Evolutionary conservation across 371 early-diverging fungal species (phyloP).

Genomic region (Syncephalastrum contaminatum): DNA sequence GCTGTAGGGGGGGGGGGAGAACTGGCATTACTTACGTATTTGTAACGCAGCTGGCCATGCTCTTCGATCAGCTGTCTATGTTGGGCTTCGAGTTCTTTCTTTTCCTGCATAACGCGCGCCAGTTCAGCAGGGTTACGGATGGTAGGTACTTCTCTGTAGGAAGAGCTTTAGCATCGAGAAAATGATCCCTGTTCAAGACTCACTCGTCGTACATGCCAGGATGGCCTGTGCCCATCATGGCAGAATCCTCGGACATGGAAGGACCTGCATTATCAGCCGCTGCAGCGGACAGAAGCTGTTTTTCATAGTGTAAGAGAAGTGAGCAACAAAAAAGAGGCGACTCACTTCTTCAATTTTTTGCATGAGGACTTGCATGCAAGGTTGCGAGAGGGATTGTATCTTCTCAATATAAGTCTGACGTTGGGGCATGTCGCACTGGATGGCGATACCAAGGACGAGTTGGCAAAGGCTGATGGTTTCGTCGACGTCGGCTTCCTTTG

Average conservation of each 20-base stretch:
- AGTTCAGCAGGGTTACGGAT: constrained; percentile 16
- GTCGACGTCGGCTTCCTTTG: constrained; percentile 67
- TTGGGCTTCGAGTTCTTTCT: constrained; percentile 60
- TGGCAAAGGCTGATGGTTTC: constrained; percentile 82
- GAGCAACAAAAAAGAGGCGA: not conserved
- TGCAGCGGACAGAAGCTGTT: too few species aligned
- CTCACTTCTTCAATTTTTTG: constrained; percentile 74
- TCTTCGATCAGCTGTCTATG: constrained; percentile 58
- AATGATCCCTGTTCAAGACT: constrained; percentile 10
- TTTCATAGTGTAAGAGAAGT: too few species aligned
- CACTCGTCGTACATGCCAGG: constrained; percentile 8
- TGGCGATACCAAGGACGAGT: constrained; percentile 81
- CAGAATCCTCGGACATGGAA: too few species aligned
- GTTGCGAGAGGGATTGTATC: constrained; percentile 72
- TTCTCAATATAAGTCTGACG: constrained; percentile 78
- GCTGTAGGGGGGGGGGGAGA: not conserved
- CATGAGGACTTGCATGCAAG: constrained; percentile 85
- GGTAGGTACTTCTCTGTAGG: constrained; percentile 16
- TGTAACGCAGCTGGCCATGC: constrained; percentile 50
- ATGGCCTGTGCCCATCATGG: too few species aligned
- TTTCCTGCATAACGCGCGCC: constrained; percentile 39
- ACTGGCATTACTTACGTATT: constrained; percentile 55
- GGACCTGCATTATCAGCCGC: too few species aligned
- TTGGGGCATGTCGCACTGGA: constrained; percentile 62
- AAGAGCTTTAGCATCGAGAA: not conserved